These are phyloP conservation scores for Chlorencoelia australis DNA, from an alignment of 2,329 filamentous ascomycete genomes.

Conservation along the genomic window DNA sequence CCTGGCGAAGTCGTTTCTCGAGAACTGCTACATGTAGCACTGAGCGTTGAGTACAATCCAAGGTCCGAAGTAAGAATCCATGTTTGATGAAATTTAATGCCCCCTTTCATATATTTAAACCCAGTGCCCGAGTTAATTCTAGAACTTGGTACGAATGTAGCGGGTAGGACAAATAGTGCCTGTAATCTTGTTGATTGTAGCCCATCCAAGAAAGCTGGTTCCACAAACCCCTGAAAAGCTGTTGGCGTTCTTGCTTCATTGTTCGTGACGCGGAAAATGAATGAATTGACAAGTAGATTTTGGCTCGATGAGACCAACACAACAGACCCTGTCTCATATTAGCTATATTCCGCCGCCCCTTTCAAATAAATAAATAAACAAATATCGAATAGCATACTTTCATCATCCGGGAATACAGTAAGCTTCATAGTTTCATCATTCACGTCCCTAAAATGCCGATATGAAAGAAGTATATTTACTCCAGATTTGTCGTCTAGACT, in stretches of 20 bases:
- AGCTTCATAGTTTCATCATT: constrained; percentile 33
- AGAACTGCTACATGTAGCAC: constrained; percentile 13
- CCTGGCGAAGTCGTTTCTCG: neutral
- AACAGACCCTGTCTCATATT: constrained; percentile 14
- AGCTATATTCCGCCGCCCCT: constrained; percentile 8
- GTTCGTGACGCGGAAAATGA: constrained; percentile 14
- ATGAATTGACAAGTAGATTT: constrained; percentile 20
- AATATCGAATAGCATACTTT: constrained; percentile 10
- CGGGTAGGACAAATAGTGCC: neutral
- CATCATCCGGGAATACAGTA: constrained; percentile 22
- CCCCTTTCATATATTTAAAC: constrained; percentile 25
- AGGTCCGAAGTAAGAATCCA: constrained; percentile 34
- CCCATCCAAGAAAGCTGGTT: neutral
- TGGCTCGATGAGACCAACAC: constrained; percentile 19
- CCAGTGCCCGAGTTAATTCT: constrained; percentile 6
- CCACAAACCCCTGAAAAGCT: neutral
- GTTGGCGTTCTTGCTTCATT: neutral
- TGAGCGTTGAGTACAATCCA: constrained; percentile 33
- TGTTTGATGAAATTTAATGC: constrained; percentile 38
- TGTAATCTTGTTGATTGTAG: neutral
- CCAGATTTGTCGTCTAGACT: constrained; percentile 2
- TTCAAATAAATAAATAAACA: neutral
- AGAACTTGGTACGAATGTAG: neutral
- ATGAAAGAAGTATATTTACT: constrained; percentile 31
- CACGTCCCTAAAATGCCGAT: constrained; percentile 34